Base-by-base conservation (phyloP, 495 filamentous ascomycete species). In the Cairneyella variabilis region DNA sequence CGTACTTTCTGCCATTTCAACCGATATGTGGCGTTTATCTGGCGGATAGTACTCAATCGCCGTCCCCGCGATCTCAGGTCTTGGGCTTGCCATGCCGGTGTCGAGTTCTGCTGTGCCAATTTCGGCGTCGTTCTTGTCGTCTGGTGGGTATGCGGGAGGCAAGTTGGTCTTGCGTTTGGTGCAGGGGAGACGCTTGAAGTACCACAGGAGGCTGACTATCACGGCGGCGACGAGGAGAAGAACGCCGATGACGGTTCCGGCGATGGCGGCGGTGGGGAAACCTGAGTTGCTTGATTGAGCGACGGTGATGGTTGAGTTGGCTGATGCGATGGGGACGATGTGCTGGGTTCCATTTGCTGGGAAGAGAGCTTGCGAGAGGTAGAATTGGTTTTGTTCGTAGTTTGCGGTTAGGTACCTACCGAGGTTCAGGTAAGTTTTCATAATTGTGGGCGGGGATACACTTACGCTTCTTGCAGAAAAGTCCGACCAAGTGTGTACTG, bases 401-500 rank as follows among this genome's bases (percentile, higher is more conserved):
- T 32, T 14, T 6, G 28, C 28, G 6, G 28, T 32, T 6, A 32
- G 28, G 28, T 32, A 32, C 7, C 28, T 32, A 14, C 7, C 7
- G 14, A 32, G n/a, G n/a, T n/a, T n/a, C n/a, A n/a, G n/a, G n/a
- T n/a, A n/a, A n/a, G n/a, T n/a, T n/a, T n/a, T n/a, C n/a, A n/a
- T n/a, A n/a, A n/a, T n/a, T n/a, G n/a, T n/a, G n/a, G n/a, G n/a
- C n/a, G n/a, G n/a, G n/a, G n/a, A 32, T 6, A 41, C 22, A 43
- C 55, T 27, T 51, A 59, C 45, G 78, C 74, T 68, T 82, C 79
- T 62, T 83, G 79, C 7, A 83, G 60, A 47, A 83, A 83, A 11
- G 71, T 70, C 21, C 78, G 67, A 7, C 80, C 80, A 8, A 83
- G 66, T 0, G 73, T 77, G 60, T 78, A 80, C 57, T 83, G 79